phyloP scores from a whole-genome alignment of 345 rosid genomes.

The Streptanthus diversifolius region DNA sequence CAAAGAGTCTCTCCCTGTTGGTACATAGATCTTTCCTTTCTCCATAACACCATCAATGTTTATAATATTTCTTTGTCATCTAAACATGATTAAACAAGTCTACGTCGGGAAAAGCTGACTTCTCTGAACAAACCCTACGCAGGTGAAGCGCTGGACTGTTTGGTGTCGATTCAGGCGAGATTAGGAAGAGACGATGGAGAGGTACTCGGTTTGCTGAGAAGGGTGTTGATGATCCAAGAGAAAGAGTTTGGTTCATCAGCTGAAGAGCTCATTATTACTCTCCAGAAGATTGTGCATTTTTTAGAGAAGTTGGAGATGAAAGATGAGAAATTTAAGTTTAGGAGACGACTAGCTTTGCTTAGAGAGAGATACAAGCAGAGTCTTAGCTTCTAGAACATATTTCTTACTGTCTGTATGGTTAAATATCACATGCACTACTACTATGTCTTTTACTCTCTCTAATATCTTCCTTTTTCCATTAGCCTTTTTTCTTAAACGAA shows the following conservation, averaged over 20 bases:
- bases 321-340: conserved; percentile 55
- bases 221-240: conserved; percentile 75
- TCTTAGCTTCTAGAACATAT: conserved; percentile 23
- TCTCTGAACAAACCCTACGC: not conserved
- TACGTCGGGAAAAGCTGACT: not conserved
- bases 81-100: not conserved
- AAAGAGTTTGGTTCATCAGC: conserved; percentile 61
- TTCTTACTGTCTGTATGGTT: not conserved
- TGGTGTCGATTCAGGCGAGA: conserved; percentile 61
- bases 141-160: conserved; percentile 88
- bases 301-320: conserved; percentile 66
- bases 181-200: conserved; percentile 47
- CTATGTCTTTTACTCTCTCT: too few relatives aligned
- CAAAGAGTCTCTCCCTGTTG: conserved; percentile 74
- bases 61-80: too few relatives aligned
- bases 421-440: too few relatives aligned
- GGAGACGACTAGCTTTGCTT: conserved; percentile 59
- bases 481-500: too few relatives aligned
- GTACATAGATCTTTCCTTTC: conserved; percentile 39
- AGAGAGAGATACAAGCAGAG: conserved; percentile 52
- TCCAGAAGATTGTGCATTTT: conserved; percentile 58
- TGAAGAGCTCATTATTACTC: conserved; percentile 58
- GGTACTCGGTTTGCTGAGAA: conserved; percentile 47
- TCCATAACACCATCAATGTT: not conserved
- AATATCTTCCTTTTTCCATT: too few relatives aligned